Evolutionary conservation across 2,329 filamentous ascomycete genomes (phyloP), one percentile per base, ranked within the genome.

Genomic region (Sporothrix schenckii): DNA sequence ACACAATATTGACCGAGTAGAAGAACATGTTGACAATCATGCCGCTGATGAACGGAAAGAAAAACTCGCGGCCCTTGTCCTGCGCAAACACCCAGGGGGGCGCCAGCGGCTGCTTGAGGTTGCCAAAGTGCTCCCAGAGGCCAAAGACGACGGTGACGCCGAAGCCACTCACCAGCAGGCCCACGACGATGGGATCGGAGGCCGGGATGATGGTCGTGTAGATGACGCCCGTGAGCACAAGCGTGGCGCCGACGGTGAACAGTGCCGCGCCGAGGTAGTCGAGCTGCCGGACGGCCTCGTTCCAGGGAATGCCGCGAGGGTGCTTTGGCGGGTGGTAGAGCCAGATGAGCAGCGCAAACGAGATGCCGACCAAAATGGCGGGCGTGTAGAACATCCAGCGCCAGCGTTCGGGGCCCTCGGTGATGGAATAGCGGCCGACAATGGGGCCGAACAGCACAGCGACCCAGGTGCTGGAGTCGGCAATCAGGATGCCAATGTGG

Each of bases 371-470:
- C 52, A 78, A 77, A 41, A 83, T 81, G 10, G 82, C 80, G 0
- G 80, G 78, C 0, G 75, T 78, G 71, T 81, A 83, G 74, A 83
- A 84, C 61, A 83, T 80, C 79, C 81, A 83, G 50, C 79, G 74
- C 83, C 83, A 84, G 67, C 73, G 67, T 19, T 73, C 74, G 4
- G 77, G 76, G 1, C 75, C 77, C 60, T 77, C 71, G 66, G 80
- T 74, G 50, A 78, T 78, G 2, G 79, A 80, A 73, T 79, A 83
- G 19, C 82, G 75, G 9, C 79, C 82, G 10, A 81, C 81, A 16
- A 84, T 80, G 3, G 83, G 82, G 0, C 78, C 81, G 9, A 84
- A 78, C 30, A 84, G 79, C 10, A 84, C 81, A 1, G 81, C 79
- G 65, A 85, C 76, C 68, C 81, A 82, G 6, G 81, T 80, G 1